Conservation (phyloP, 208 protist species). For the Trypanosoma melophagium region DNA sequence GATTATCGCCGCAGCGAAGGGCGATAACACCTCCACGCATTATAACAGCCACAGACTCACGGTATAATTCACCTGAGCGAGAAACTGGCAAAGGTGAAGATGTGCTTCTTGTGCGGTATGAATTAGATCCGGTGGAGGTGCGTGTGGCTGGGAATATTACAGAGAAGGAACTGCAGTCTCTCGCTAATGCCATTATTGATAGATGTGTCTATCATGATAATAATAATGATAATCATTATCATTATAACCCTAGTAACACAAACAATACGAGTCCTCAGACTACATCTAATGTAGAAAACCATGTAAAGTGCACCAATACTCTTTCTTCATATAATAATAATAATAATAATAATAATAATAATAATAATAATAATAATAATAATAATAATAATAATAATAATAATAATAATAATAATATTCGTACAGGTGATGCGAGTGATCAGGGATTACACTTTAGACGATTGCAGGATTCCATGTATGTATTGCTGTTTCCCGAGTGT, state of each 20-base stretch:
- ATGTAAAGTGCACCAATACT: no score
- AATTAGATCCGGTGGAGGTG: conserved; percentile 52
- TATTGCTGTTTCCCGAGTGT: not conserved
- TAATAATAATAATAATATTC: no score
- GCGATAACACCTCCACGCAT: no score
- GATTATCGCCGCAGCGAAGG: not conserved
- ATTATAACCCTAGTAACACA: not conserved
- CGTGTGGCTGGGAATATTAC: conserved; percentile 43
- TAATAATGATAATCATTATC: not conserved
- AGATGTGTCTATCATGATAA: conserved; percentile 16
- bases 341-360: no score
- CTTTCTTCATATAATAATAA: no score
- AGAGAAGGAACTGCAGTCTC: conserved; percentile 37
- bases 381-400: no score
- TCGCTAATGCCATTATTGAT: conserved; percentile 52
- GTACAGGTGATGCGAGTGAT: not conserved
- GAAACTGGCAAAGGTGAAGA: not conserved
- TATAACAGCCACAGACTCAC: no score
- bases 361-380: no score
- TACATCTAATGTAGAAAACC: no score
- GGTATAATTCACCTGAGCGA: not conserved
- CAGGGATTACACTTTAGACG: not conserved
- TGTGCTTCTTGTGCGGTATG: conserved; percentile 59
- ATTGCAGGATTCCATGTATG: not conserved
- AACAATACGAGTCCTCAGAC: not conserved